Evolutionary conservation across 2,329 filamentous ascomycete genomes (phyloP).

Genomic region (Aspergillus aculeatinus): DNA sequence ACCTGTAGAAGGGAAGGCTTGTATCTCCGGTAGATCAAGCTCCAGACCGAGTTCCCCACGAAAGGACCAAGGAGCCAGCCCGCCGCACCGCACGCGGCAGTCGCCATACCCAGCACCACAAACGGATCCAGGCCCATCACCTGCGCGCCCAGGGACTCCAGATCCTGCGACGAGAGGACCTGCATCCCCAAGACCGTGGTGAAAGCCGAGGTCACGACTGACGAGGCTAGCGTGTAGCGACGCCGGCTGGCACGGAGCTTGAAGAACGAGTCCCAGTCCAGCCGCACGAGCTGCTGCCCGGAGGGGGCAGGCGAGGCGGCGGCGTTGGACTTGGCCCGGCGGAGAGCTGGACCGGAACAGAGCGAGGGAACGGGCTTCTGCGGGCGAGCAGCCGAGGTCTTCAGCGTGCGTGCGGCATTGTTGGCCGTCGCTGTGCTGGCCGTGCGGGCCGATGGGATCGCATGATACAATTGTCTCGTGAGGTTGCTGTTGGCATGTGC

Average conservation of each 20-base stretch:
- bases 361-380: conserved; percentile 11
- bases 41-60: conserved; percentile 77
- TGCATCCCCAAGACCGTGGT: conserved; percentile 55
- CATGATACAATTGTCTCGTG: conserved; percentile 19
- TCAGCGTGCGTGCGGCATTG: conserved; percentile 13
- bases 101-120: conserved; percentile 77
- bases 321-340: conserved; percentile 31
- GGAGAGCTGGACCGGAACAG: conserved; percentile 1
- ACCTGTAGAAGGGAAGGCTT: conserved; percentile 70
- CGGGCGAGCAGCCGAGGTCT: conserved; percentile 12
- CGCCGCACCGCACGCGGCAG: conserved; percentile 70
- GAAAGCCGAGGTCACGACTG: conserved; percentile 62
- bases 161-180: conserved; percentile 66
- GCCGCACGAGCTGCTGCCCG: conserved; percentile 39
- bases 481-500: conserved; percentile 19
- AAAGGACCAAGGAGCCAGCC: conserved; percentile 88
- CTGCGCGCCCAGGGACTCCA: conserved; percentile 63
- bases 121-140: conserved; percentile 85
- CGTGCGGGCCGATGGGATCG: conserved; percentile 26
- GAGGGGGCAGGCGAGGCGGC: conserved; percentile 21
- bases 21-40: conserved; percentile 68
- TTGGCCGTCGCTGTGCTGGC: conserved; percentile 1
- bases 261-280: conserved; percentile 93
- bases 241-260: conserved; percentile 81
- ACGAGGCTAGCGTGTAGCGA: conserved; percentile 77